Base-by-base conservation (phyloP, 192 early-diverging fungal species). In the Backusella australiensis region DNA sequence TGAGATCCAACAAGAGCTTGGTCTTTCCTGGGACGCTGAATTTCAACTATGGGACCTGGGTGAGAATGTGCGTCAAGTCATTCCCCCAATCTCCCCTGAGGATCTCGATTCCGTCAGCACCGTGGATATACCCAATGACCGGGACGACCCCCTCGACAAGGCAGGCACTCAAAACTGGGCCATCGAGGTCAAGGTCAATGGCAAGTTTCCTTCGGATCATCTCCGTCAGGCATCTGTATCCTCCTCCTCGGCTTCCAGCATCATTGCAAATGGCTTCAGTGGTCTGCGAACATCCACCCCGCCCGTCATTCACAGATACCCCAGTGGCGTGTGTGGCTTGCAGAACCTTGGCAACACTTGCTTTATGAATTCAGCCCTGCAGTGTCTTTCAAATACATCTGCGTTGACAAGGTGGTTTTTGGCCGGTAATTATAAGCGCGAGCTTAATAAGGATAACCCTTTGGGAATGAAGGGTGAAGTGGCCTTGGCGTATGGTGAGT, bases 291-390 rank as follows among this genome's bases (percentile, higher is more conserved):
- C 74, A 21, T 49, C 44, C 0, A 41, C n/a, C 0, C 67, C 29
- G 34, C 59, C 74, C 6, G 71, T 69, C 5, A 56, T 75, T 41
- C 65, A 68, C 5, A 72, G 77, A 56, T 63, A 68, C 2, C 70
- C 74, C 21, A 65, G 78, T 8, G 91, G 90, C 46, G 76, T 87
- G 4, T 90, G 87, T 73, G 95, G 95, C 3, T 85, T 96, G 67
- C 82, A 81, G 53, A 96, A 96, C 77, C 80, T 96, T n/a, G 95
- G 95, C 9, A 96, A 96, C 78, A 96, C 95, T 0, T 96, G 95
- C 84, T 96, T 93, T 76, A 96, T 96, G 95, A 96, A 95, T 83
- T 93, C 93, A 6, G 94, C 93, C 11, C 78, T 96, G n/a, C 95
- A 96, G 83, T 98, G 96, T 75, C 82, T 98, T 44, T 91, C 91